Base-by-base conservation (phyloP, 2,329 filamentous ascomycete genomes). In the Colletotrichum godetiae region DNA sequence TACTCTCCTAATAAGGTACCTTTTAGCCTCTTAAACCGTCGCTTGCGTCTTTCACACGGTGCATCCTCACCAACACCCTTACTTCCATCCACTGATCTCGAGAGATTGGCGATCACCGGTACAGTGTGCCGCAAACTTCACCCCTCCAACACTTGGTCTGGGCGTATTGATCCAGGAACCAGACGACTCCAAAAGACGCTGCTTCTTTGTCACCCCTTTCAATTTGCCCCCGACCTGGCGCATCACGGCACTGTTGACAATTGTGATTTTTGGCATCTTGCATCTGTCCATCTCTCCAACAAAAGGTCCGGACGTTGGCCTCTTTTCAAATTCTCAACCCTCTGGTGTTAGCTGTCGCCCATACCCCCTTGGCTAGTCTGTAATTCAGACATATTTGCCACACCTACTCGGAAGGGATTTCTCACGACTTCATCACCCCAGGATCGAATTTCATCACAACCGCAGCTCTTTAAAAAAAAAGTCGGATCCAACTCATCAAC, bases 121-220 rank as follows among this genome's bases (percentile, higher is more conserved):
- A 73, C 70, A 73, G 70, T 73, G 70, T 35, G 27, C 7, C 1
- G 5, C 1, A 4, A 24, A 29, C 11, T 13, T 55, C 24, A 31
- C 13, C 27, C 27, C 11, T 52, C 24, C 31, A 35, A 55, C 19
- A 19, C 29, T 29, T 55, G 46, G 61, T 35, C 49, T 55, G n/a
- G 29, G 11, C 61, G 52, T 64, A 11, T 31, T 11, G 52, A 46
- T 35, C 19, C n/a, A n/a, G 31, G 13, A 55, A 55, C 13, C 2
- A 37, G n/a, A 64, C n/a, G 24, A 35, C 29, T 19, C 33, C 27
- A 53, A 24, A 31, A 63, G 60, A 53, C 10, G n/a, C 52, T 42
- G 29, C 65, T 29, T 55, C 37, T 68, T 68, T 68, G 57, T 62
- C 57, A 42, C 65, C 46, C 42, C 31, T 68, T n/a, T 10, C 42